phyloP scores from a whole-genome alignment of 1,284 basidiomycete genomes.

The Fomitopsis schrenkii region DNA sequence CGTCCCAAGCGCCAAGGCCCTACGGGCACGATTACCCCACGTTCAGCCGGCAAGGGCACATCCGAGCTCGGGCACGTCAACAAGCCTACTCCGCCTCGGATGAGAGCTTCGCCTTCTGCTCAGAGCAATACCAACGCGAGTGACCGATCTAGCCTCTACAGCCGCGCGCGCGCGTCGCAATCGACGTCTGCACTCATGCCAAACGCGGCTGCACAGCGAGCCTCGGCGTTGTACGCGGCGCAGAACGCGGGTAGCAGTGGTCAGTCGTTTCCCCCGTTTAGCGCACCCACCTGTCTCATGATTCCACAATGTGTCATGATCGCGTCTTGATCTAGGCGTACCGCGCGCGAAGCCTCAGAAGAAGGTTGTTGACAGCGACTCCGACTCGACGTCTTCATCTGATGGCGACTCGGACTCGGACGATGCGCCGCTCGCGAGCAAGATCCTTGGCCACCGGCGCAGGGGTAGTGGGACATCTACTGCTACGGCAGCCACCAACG shows the following conservation, averaged over 20 bases:
- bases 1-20: constrained; percentile 25
- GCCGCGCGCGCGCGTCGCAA: constrained; percentile 23
- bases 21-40: constrained; percentile 27
- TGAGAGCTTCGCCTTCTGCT: constrained; percentile 13
- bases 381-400: constrained; percentile 5
- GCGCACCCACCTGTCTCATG: background rate
- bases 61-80: constrained; percentile 29
- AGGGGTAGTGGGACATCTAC: constrained; percentile 42
- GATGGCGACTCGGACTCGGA: constrained; percentile 26
- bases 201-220: constrained; percentile 32
- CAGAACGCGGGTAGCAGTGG: background rate
- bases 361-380: background rate
- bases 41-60: constrained; percentile 16
- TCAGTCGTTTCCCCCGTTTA: background rate
- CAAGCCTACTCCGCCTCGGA: constrained; percentile 14
- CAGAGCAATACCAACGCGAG: constrained; percentile 6
- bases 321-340: background rate
- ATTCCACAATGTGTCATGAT: background rate
- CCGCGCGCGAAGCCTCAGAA: background rate
- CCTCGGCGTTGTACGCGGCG: constrained; percentile 27
- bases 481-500: constrained; percentile 23
- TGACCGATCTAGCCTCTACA: constrained; percentile 15
- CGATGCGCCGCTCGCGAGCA: constrained; percentile 38
- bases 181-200: constrained; percentile 40
- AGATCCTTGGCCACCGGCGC: constrained; percentile 34